Conservation (phyloP, 2,329 filamentous ascomycete species). For the Grosmannia clavigera region DNA sequence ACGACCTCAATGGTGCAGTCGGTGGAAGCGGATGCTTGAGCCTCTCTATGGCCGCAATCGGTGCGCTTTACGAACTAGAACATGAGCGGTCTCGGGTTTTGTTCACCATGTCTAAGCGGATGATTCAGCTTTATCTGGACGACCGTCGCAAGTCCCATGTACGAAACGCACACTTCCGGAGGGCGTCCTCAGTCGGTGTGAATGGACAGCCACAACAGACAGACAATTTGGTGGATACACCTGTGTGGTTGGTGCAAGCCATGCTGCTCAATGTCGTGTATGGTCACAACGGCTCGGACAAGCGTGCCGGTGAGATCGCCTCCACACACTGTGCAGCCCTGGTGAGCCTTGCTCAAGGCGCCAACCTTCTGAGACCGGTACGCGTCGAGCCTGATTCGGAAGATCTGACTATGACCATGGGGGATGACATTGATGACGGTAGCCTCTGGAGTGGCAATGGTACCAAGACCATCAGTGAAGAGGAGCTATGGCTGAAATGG, state of each 20-base stretch:
- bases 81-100: conserved; percentile 67
- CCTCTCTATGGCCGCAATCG: conserved; percentile 71
- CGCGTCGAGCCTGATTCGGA: conserved; percentile 29
- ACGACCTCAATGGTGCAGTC: conserved; percentile 17
- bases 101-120: conserved; percentile 87
- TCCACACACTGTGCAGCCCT: conserved; percentile 84
- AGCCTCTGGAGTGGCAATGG: conserved; percentile 27
- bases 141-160: conserved; percentile 80
- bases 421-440: conserved; percentile 30
- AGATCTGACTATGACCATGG: conserved; percentile 43
- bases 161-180: conserved; percentile 46
- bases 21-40: conserved; percentile 79
- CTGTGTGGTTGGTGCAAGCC: conserved; percentile 89
- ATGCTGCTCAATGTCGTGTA: conserved; percentile 96
- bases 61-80: conserved; percentile 71
- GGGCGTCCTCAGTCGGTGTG: conserved; percentile 31
- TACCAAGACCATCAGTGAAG: conserved; percentile 37
- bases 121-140: conserved; percentile 88
- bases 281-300: conserved; percentile 87
- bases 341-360: conserved; percentile 80
- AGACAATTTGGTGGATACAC: conserved; percentile 53
- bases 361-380: conserved; percentile 50
- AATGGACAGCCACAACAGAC: neutral
- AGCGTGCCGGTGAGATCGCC: conserved; percentile 80
- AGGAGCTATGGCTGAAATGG: conserved; percentile 80